Evolutionary conservation across 257 asterid genomes (phyloP).

Genomic region (Lavandula angustifolia): DNA sequence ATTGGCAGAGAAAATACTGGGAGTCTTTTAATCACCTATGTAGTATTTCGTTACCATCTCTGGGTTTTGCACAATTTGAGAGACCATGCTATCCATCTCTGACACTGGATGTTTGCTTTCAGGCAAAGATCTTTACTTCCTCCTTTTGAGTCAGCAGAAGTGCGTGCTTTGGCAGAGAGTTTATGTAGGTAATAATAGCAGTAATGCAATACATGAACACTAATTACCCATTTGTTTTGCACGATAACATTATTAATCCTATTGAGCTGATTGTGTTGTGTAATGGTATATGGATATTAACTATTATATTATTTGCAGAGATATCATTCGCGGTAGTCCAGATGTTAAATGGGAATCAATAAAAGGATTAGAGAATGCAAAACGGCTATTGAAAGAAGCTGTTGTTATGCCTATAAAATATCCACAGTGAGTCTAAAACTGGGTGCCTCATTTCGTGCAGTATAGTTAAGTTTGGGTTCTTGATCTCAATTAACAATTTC

Average conservation of each 20-base stretch:
- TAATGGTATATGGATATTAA: conserved; percentile 25
- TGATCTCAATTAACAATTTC: conserved; percentile 8
- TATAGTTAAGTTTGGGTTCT: conserved; percentile 13
- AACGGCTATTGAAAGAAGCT: conserved; percentile 91
- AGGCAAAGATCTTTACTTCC: conserved; percentile 86
- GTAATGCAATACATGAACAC: not conserved
- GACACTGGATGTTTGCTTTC: conserved; percentile 42
- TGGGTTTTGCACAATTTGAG: conserved; percentile 1
- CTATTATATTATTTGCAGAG: conserved; percentile 56
- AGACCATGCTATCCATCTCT: conserved; percentile 19
- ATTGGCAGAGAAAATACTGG: conserved; percentile 11
- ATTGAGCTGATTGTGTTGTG: conserved; percentile 14
- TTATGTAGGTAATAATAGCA: conserved; percentile 67
- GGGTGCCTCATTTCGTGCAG: conserved; percentile 10
- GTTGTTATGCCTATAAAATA: conserved; percentile 99
- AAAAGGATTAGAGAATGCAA: conserved; percentile 94
- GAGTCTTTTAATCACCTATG: not conserved
- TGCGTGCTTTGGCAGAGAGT: conserved; percentile 88
- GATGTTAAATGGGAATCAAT: conserved; percentile 92
- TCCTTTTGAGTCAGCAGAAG: conserved; percentile 92
- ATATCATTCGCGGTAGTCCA: conserved; percentile 93
- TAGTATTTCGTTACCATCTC: not conserved
- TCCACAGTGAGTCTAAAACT: conserved; percentile 63
- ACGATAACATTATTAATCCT: not conserved
- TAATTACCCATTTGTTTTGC: conserved; percentile 22